Evolutionary conservation across 1,139 yeast genomes (phyloP).

Genomic region (Protomyces pachydermus): DNA sequence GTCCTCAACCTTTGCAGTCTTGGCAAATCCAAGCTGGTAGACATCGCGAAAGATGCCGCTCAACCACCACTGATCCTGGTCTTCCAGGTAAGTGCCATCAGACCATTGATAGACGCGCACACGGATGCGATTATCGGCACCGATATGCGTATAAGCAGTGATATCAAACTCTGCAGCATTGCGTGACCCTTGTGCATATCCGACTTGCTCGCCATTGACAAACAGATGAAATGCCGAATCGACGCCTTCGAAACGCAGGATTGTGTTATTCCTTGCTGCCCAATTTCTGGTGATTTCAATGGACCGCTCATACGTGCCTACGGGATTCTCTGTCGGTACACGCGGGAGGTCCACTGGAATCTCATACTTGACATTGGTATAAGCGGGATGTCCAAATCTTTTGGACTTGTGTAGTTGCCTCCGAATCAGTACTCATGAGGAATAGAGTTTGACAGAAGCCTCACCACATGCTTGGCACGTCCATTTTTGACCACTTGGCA

Average conservation of each 20-base stretch:
- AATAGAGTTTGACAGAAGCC: not conserved
- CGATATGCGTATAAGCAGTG: constrained; percentile 28
- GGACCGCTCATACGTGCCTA: constrained; percentile 39
- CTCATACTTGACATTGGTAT: constrained; percentile 40
- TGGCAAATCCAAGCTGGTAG: constrained; percentile 32
- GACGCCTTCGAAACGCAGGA: constrained; percentile 42
- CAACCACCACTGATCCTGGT: constrained; percentile 44
- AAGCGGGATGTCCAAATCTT: constrained; percentile 40
- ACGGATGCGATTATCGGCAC: constrained; percentile 20
- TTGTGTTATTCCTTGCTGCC: constrained; percentile 28
- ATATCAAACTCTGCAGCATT: constrained; percentile 41
- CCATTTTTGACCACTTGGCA: constrained; percentile 32
- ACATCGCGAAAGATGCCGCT: constrained; percentile 38
- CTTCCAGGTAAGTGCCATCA: constrained; percentile 41
- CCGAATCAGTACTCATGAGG: not conserved
- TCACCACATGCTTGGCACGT: constrained; percentile 44
- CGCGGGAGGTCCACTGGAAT: constrained; percentile 41
- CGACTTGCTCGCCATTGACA: constrained; percentile 38
- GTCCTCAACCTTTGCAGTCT: constrained; percentile 34
- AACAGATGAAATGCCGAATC: constrained; percentile 40
- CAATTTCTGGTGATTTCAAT: constrained; percentile 34
- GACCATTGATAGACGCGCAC: constrained; percentile 42
- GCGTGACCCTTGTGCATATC: constrained; percentile 41
- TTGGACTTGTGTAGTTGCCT: constrained; percentile 33
- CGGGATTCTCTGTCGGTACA: constrained; percentile 41